phyloP scores from a whole-genome alignment of 768 basidiomycete genomes.

The Tricholoma flavovirens region DNA sequence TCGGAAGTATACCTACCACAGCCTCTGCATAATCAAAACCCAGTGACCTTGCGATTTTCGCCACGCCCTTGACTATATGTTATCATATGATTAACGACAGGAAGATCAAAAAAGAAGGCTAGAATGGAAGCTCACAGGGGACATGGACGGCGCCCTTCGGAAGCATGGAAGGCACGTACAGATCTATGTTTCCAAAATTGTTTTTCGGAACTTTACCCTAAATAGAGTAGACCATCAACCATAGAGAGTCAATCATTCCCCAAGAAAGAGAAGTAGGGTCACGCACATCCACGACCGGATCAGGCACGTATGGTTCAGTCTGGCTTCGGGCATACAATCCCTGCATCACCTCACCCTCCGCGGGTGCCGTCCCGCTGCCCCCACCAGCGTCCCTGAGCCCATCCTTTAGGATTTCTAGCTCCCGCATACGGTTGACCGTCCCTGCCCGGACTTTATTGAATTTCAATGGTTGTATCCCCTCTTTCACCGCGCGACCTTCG shows the following conservation, averaged over 20 bases:
- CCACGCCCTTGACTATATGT: conserved; percentile 69
- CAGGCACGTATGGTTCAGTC: conserved; percentile 75
- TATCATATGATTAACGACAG: background rate
- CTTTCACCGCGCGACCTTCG: conserved; percentile 65
- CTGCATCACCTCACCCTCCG: conserved; percentile 62
- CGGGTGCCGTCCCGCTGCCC: conserved; percentile 11
- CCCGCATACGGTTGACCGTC: conserved; percentile 74
- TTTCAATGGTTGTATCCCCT: conserved; percentile 83
- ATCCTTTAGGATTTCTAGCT: conserved; percentile 45
- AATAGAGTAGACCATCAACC: background rate
- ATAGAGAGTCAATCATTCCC: background rate
- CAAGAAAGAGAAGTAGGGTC: conserved; percentile 2
- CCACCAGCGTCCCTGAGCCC: conserved; percentile 37
- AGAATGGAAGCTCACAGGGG: conserved; percentile 61
- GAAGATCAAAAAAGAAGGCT: conserved; percentile 6
- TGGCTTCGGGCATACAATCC: conserved; percentile 82
- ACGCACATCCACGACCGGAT: conserved; percentile 80
- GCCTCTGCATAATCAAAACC: conserved; percentile 93
- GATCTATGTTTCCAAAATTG: conserved; percentile 93
- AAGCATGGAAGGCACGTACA: conserved; percentile 94
- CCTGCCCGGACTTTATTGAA: conserved; percentile 80
- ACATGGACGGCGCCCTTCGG: conserved; percentile 83
- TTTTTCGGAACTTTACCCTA: conserved; percentile 95
- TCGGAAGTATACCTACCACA: conserved; percentile 61
- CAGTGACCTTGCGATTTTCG: conserved; percentile 82